Evolutionary conservation across 2,329 filamentous ascomycete species (phyloP).

Genomic region (Botrytis deweyae): DNA sequence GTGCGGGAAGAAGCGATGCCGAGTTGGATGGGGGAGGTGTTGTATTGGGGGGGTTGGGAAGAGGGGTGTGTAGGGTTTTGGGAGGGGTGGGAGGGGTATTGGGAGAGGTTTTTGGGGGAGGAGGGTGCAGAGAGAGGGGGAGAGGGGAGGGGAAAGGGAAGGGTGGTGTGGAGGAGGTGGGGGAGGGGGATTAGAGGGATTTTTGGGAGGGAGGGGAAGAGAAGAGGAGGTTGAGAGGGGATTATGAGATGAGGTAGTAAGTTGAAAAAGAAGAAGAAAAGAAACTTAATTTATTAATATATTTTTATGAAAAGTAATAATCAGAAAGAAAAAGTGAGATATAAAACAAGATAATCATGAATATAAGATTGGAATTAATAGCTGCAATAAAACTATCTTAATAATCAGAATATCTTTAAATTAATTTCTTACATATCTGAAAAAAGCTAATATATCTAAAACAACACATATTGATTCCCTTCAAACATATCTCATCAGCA

Average conservation of each 20-base stretch:
- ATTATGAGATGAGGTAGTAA: neutral
- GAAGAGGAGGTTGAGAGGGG: neutral
- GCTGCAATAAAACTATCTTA: too few species aligned
- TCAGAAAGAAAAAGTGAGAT: too few species aligned
- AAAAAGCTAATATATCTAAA: too few species aligned
- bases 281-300: too few species aligned
- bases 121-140: neutral
- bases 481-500: too few species aligned
- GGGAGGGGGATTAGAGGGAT: neutral
- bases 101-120: neutral
- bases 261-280: too few species aligned
- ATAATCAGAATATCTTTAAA: too few species aligned
- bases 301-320: too few species aligned
- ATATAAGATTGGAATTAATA: too few species aligned
- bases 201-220: rapidly evolving
- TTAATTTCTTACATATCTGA: too few species aligned
- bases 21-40: neutral
- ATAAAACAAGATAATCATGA: too few species aligned
- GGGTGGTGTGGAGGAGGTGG: neutral
- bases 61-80: neutral
- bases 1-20: neutral
- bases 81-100: neutral
- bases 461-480: too few species aligned
- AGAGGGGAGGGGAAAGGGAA: neutral
- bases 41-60: neutral